Evolutionary conservation across 495 filamentous ascomycete genomes (phyloP).

Genomic region (Ramalina intermedia): DNA sequence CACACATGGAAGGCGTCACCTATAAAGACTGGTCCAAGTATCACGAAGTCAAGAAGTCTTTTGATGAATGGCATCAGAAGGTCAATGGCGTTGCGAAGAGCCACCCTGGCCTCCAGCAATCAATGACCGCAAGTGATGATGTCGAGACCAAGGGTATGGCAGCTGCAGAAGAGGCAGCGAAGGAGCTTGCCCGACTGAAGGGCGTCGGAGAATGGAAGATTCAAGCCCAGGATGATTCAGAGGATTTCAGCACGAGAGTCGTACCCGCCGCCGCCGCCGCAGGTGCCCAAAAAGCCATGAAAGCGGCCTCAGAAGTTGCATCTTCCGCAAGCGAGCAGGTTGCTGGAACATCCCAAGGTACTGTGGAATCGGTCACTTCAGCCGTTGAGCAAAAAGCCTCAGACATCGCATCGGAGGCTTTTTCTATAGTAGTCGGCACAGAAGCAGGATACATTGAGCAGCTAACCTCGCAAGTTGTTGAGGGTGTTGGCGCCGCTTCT

Average conservation of each 20-base stretch:
- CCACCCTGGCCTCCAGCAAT: slow-evolving; percentile 58
- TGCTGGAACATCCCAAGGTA: slow-evolving; percentile 22
- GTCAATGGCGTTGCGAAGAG: slow-evolving; percentile 56
- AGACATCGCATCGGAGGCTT: slow-evolving; percentile 20
- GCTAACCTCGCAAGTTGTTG: slow-evolving; percentile 16
- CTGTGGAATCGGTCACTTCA: slow-evolving; percentile 22
- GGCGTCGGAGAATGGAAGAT: slow-evolving; percentile 80
- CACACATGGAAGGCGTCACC: slow-evolving; percentile 86
- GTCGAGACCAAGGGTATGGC: slow-evolving; percentile 66
- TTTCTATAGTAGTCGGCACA: slow-evolving; percentile 19
- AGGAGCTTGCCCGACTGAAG: slow-evolving; percentile 71
- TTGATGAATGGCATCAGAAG: slow-evolving; percentile 73
- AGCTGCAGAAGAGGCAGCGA: slow-evolving; percentile 64
- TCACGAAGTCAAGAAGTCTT: slow-evolving; percentile 65
- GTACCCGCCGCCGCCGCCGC: slow-evolving; percentile 31
- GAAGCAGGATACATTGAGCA: slow-evolving; percentile 15
- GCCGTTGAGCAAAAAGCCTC: slow-evolving; percentile 18
- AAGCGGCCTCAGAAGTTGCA: slow-evolving; percentile 15
- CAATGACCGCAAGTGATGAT: slow-evolving; percentile 50
- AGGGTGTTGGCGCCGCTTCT: slow-evolving; percentile 4
- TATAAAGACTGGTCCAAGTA: slow-evolving; percentile 96
- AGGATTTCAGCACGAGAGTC: slow-evolving; percentile 53
- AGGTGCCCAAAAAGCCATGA: slow-evolving; percentile 29
- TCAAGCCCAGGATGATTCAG: slow-evolving; percentile 52
- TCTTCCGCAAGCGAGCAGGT: slow-evolving; percentile 26